Evolutionary conservation across 2,329 filamentous ascomycete species (phyloP).

Genomic region (Trichophaea hybrida): DNA sequence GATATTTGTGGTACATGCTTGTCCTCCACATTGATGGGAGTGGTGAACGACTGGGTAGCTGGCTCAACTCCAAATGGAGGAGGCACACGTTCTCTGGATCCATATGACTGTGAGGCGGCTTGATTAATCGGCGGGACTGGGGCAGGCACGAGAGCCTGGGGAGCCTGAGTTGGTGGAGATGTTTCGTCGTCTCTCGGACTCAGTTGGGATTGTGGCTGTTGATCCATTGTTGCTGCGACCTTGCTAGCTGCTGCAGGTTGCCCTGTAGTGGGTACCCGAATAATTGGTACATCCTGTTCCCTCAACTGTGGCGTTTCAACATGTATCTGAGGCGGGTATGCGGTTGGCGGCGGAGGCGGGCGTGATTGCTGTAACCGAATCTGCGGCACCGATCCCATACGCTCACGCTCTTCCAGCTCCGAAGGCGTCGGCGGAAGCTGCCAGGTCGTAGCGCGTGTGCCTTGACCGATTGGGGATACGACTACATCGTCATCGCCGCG

Average conservation of each 20-base stretch:
- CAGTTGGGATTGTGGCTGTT: not conserved
- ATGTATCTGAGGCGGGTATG: not conserved
- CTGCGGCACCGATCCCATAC: not conserved
- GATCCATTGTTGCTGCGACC: not conserved
- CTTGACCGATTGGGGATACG: too few species aligned
- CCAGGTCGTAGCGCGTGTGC: too few species aligned
- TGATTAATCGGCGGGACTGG: not conserved
- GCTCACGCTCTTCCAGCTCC: constrained; percentile 18
- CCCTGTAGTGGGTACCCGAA: not conserved
- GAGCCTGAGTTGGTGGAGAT: not conserved
- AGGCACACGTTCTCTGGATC: too few species aligned
- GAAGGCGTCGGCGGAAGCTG: constrained; percentile 17
- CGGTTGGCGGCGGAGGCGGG: not conserved
- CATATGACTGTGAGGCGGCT: too few species aligned
- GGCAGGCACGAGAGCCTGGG: not conserved
- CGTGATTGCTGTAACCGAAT: not conserved
- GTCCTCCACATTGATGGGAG: too few species aligned
- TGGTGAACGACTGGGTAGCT: too few species aligned
- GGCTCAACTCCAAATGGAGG: too few species aligned
- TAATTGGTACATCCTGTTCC: not conserved
- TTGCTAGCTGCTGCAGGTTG: not conserved
- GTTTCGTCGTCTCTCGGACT: not conserved
- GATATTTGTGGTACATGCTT: too few species aligned
- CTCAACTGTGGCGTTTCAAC: not conserved
- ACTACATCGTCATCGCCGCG: not conserved